A percentile compares a stretch with the other conserved stretches of the same genome.
These are phyloP conservation scores for Rhododendron mucronatum DNA, from an alignment of 148 eudicot species.

Conservation along the genomic window DNA sequence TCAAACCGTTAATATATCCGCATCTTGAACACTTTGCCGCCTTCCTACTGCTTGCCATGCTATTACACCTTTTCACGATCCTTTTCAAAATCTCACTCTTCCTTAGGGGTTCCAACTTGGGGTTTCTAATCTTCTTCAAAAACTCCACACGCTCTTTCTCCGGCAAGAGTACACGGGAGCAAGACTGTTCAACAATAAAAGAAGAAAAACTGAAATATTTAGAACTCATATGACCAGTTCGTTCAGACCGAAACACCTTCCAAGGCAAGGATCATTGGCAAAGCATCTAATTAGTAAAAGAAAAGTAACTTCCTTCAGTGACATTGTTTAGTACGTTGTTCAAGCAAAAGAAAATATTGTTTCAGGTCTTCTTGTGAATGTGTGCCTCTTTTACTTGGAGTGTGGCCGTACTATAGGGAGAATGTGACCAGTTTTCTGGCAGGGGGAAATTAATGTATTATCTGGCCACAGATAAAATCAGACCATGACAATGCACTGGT, in stretches of 20 bases:
- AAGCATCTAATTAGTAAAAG: background rate
- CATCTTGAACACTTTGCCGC: conserved; percentile 60
- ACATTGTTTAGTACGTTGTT: background rate
- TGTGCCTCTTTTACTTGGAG: background rate
- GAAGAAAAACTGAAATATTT: background rate
- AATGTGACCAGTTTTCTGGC: background rate
- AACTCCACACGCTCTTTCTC: conserved; percentile 48
- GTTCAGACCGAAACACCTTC: background rate
- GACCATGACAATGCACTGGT: background rate
- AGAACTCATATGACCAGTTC: conserved; percentile 8
- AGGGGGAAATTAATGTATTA: background rate
- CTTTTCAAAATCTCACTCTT: conserved; percentile 54
- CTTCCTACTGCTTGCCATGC: conserved; percentile 36
- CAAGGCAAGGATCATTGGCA: background rate
- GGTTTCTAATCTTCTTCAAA: conserved; percentile 73
- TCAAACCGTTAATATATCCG: conserved; percentile 77
- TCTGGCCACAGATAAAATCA: background rate
- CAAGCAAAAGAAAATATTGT: background rate
- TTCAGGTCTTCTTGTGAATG: background rate
- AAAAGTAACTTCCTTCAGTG: background rate
- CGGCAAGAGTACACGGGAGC: conserved; percentile 62
- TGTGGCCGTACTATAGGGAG: background rate
- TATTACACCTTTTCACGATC: conserved; percentile 53
- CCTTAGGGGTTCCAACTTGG: conserved; percentile 45
- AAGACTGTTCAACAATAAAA: conserved; percentile 40